These are phyloP conservation scores for Coprinopsis strossmayeri DNA, from an alignment of 768 basidiomycete species.

Conservation along the genomic window DNA sequence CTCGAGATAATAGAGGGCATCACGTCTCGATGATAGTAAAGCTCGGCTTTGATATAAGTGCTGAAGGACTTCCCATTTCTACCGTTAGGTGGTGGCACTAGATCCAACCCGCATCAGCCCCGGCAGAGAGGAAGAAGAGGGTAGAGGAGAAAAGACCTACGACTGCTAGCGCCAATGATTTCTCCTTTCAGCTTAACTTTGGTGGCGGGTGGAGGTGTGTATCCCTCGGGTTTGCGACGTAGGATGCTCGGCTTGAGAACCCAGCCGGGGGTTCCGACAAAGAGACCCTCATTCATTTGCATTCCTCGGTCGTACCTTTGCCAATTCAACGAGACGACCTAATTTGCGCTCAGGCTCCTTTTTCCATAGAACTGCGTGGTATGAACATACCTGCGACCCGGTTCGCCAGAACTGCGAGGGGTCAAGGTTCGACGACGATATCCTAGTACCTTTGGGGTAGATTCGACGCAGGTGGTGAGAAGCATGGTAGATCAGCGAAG, in stretches of 20 bases:
- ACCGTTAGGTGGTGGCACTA: conserved; percentile 42
- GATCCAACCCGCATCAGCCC: not conserved
- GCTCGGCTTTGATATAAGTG: conserved; percentile 38
- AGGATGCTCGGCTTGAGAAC: conserved; percentile 36
- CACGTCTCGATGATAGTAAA: conserved; percentile 27
- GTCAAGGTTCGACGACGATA: conserved; percentile 48
- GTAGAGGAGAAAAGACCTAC: conserved; percentile 23
- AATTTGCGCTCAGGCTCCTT: too few species aligned
- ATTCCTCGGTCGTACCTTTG: conserved; percentile 51
- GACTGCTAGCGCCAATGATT: conserved; percentile 37
- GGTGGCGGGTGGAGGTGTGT: not conserved
- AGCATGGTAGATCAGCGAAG: conserved; percentile 35
- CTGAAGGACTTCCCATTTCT: conserved; percentile 30
- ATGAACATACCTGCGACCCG: too few species aligned
- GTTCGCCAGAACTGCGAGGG: conserved; percentile 47
- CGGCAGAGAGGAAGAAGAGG: not conserved
- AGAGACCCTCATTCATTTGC: conserved; percentile 61
- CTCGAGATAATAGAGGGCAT: not conserved
- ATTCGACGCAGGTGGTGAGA: conserved; percentile 44
- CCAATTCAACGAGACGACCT: conserved; percentile 56
- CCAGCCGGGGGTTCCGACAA: conserved; percentile 50
- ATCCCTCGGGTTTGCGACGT: conserved; percentile 6
- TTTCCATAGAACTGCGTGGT: too few species aligned
- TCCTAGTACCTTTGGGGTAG: conserved; percentile 51
- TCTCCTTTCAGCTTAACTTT: conserved; percentile 25